These are phyloP conservation scores for Podila verticillata DNA, from an alignment of 192 early-diverging fungal genomes.

Conservation along the genomic window DNA sequence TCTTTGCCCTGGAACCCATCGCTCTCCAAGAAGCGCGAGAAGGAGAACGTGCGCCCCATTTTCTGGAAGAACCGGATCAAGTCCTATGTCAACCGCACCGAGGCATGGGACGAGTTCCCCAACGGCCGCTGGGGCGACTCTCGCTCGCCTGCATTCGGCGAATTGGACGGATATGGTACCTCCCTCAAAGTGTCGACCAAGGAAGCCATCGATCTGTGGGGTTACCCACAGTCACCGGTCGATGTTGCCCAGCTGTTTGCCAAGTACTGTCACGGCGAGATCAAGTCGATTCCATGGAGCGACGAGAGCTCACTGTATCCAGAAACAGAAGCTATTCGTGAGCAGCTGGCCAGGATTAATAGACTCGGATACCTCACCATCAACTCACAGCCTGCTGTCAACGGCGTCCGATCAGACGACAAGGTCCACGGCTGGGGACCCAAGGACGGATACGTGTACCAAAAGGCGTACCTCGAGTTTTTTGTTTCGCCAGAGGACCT, in stretches of 20 bases:
- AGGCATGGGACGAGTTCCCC: constrained; percentile 90
- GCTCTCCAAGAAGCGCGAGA: constrained; percentile 69
- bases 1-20: constrained; percentile 57
- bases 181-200: constrained; percentile 69
- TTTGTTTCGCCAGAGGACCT: constrained; percentile 82
- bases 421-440: constrained; percentile 92
- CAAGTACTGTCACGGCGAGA: constrained; percentile 76
- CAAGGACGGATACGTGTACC: constrained; percentile 91
- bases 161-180: constrained; percentile 73
- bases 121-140: constrained; percentile 88
- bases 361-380: constrained; percentile 84
- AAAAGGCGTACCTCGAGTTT: constrained; percentile 71
- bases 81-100: constrained; percentile 86
- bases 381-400: constrained; percentile 93
- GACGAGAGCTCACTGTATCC: constrained; percentile 69
- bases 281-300: constrained; percentile 91
- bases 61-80: constrained; percentile 96
- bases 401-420: constrained; percentile 80
- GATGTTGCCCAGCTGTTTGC: constrained; percentile 83
- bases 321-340: constrained; percentile 72
- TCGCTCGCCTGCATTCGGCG: constrained; percentile 46
- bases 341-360: constrained; percentile 75
- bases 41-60: constrained; percentile 95
- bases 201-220: constrained; percentile 80
- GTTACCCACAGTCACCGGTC: constrained; percentile 62